Evolutionary conservation across 352 stramenopile genomes (phyloP).

Genomic region (Phytopythium aichiense): DNA sequence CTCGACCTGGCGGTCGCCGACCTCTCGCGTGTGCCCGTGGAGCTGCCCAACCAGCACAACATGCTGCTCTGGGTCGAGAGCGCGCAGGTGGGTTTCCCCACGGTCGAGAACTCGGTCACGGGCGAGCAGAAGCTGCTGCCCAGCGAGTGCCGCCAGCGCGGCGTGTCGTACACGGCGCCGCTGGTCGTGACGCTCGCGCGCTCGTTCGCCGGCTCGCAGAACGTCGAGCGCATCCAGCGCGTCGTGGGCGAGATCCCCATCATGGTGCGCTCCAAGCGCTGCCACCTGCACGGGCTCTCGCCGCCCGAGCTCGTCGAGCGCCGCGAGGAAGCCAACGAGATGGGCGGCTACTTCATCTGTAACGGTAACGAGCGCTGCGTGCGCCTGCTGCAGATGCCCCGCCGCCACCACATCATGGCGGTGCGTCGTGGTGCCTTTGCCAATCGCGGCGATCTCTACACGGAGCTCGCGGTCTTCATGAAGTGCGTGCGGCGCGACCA

Average conservation of each 20-base stretch:
- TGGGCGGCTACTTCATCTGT: constrained; percentile 99
- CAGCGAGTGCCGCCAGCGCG: constrained; percentile 95
- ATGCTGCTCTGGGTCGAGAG: constrained; percentile 92
- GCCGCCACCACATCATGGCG: constrained; percentile 88
- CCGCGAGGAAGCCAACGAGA: constrained; percentile 94
- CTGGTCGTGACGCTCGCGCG: constrained; percentile 92
- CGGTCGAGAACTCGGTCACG: constrained; percentile 78
- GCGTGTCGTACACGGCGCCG: constrained; percentile 94
- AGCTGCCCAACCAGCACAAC: constrained; percentile 84
- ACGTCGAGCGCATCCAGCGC: constrained; percentile 79
- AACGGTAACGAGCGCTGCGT: constrained; percentile 99
- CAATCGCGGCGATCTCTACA: constrained; percentile 96
- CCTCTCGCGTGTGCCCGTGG: constrained; percentile 88
- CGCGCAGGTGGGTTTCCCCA: constrained; percentile 91
- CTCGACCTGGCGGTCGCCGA: constrained; percentile 91
- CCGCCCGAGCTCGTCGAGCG: constrained; percentile 86
- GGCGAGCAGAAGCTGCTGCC: constrained; percentile 86
- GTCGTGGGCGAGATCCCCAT: constrained; percentile 96
- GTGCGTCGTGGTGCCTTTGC: constrained; percentile 97
- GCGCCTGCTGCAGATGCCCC: constrained; percentile 94
- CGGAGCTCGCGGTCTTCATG: constrained; percentile 96
- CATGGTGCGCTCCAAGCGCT: constrained; percentile 96
- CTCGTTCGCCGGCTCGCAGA: constrained; percentile 73
- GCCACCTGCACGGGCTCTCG: constrained; percentile 90
- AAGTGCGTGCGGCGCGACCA: constrained; percentile 96